Percentiles rank a stretch among this genome's conserved stretches.
Conservation (phyloP, 2,329 filamentous ascomycete genomes). For the Trichoderma lentiforme region DNA sequence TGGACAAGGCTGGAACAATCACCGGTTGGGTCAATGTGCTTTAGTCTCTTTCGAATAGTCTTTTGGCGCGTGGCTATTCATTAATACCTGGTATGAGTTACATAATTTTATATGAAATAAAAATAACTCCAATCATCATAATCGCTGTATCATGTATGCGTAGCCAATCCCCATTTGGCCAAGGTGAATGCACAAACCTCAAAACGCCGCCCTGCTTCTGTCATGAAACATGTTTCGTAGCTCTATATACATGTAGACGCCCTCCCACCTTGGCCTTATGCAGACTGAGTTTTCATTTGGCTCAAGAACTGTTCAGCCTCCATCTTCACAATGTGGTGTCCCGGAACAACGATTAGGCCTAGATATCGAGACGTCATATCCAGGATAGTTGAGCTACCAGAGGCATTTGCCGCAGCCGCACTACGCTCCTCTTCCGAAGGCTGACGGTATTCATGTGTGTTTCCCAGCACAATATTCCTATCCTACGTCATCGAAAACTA, state of each 20-base stretch:
- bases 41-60: constrained; percentile 26
- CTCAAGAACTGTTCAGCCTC: constrained; percentile 76
- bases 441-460: constrained; percentile 85
- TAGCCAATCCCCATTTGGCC: neutral
- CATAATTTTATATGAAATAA: neutral
- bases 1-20: constrained; percentile 15
- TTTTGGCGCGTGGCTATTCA: constrained; percentile 30
- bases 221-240: neutral
- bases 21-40: constrained; percentile 20
- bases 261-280: neutral
- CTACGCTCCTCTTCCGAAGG: constrained; percentile 54
- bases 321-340: constrained; percentile 79
- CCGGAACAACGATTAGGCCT: constrained; percentile 85
- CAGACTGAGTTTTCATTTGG: constrained; percentile 38
- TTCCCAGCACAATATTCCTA: constrained; percentile 79
- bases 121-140: neutral
- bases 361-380: constrained; percentile 84
- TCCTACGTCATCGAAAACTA: constrained; percentile 53
- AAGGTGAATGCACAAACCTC: neutral
- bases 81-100: constrained; percentile 26
- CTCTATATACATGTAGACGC: neutral
- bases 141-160: neutral
- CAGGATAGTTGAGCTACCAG: constrained; percentile 50
- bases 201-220: neutral
- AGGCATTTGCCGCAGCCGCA: constrained; percentile 33